phyloP scores from a whole-genome alignment of 495 filamentous ascomycete species.

The Penicillium herquei region DNA sequence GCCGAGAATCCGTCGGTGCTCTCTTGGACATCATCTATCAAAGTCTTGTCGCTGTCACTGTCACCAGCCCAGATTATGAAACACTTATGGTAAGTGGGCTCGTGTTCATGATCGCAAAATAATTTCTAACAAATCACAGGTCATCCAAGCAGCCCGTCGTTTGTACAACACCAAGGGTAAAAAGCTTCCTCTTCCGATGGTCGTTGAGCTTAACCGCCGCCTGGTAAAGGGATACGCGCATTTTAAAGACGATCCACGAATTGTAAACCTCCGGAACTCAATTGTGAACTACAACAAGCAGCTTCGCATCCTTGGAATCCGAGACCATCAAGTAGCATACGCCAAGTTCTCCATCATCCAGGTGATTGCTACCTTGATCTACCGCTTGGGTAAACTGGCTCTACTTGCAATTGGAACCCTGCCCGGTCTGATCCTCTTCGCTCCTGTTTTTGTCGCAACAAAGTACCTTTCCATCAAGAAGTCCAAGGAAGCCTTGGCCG shows the following conservation, averaged over 20 bases:
- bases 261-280: constrained; percentile 72
- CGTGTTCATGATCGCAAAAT: background rate
- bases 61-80: constrained; percentile 92
- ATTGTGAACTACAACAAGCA: constrained; percentile 87
- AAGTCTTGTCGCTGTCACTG: constrained; percentile 82
- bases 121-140: constrained; percentile 44
- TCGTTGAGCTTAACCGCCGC: constrained; percentile 93
- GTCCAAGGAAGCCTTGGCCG: constrained; percentile 84
- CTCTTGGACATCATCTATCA: constrained; percentile 86
- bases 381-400: constrained; percentile 72
- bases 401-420: constrained; percentile 78
- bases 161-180: constrained; percentile 93
- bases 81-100: constrained; percentile 78
- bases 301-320: constrained; percentile 78
- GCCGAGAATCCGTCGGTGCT: constrained; percentile 77
- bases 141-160: constrained; percentile 89
- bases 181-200: constrained; percentile 89
- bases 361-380: constrained; percentile 74
- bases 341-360: constrained; percentile 74
- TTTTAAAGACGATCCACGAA: constrained; percentile 88
- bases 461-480: constrained; percentile 91
- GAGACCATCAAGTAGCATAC: constrained; percentile 95
- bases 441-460: constrained; percentile 84
- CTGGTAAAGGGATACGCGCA: constrained; percentile 88
- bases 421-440: constrained; percentile 84